Conservation (phyloP, 2,329 filamentous ascomycete genomes). For the Samsoniella hepiali region DNA sequence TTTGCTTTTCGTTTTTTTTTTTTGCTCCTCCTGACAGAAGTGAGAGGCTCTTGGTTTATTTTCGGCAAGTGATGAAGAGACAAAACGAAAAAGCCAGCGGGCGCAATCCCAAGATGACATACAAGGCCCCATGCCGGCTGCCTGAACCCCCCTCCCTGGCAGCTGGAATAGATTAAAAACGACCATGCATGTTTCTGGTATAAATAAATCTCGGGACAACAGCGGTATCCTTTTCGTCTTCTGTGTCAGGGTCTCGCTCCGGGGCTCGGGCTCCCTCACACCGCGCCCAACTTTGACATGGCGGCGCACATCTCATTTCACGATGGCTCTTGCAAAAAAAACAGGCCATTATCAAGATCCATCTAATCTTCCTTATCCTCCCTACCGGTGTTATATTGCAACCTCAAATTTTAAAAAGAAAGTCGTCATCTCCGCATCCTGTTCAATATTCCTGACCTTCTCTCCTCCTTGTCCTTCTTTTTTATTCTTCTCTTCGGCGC, state of each 20-base stretch:
- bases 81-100: not conserved
- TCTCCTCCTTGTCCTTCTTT: not conserved
- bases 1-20: not conserved
- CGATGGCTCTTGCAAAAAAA: no score
- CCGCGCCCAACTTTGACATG: no score
- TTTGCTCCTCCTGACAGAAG: not conserved
- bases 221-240: no score
- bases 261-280: no score
- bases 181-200: slow-evolving; percentile 15
- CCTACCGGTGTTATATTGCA: no score
- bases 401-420: no score
- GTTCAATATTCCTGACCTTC: not conserved
- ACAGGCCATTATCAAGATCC: no score
- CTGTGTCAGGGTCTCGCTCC: no score
- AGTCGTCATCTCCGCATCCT: not conserved
- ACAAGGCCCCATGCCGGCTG: not conserved
- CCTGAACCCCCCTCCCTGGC: not conserved
- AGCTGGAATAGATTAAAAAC: not conserved
- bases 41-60: not conserved
- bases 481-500: no score
- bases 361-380: no score
- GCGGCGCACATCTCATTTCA: no score
- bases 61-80: not conserved
- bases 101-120: not conserved
- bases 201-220: not conserved